These are phyloP conservation scores for Priceomyces castillae DNA, from an alignment of 805 yeast species.

Conservation along the genomic window DNA sequence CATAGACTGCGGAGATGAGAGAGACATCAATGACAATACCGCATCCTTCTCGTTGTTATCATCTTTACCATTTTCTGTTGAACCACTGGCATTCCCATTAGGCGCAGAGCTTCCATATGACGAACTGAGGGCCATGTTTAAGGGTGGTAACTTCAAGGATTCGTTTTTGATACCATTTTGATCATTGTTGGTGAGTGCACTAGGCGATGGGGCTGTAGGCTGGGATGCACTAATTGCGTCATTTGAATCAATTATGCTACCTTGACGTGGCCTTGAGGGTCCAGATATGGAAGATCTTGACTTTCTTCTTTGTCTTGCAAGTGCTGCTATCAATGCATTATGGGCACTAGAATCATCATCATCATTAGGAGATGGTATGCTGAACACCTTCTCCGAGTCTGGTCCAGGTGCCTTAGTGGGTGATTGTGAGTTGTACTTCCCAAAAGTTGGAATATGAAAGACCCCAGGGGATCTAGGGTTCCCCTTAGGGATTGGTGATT, in stretches of 20 bases:
- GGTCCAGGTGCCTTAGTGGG: slow-evolving; percentile 11
- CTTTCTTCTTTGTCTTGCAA: slow-evolving; percentile 30
- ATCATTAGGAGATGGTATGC: slow-evolving; percentile 29
- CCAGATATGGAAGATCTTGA: slow-evolving; percentile 19
- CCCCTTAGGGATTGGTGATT: slow-evolving; percentile 24
- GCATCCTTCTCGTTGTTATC: slow-evolving; percentile 51
- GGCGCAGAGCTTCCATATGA: slow-evolving; percentile 2
- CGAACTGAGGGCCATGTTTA: slow-evolving; percentile 23
- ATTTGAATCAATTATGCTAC: neutral
- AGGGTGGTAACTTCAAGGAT: slow-evolving; percentile 19
- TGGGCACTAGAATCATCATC: slow-evolving; percentile 46
- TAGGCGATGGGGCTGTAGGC: too few species aligned
- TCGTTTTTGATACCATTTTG: neutral
- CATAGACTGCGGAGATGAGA: slow-evolving; percentile 47
- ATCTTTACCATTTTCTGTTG: slow-evolving; percentile 4
- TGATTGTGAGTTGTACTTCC: slow-evolving; percentile 2
- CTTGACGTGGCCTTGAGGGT: slow-evolving; percentile 3
- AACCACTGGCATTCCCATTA: slow-evolving; percentile 2
- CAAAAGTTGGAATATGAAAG: slow-evolving; percentile 5
- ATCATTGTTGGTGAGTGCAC: neutral
- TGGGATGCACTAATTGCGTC: too few species aligned
- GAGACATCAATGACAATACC: slow-evolving; percentile 51
- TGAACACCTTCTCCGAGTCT: slow-evolving; percentile 8
- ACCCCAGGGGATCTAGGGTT: slow-evolving; percentile 8
- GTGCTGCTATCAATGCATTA: slow-evolving; percentile 41